Conservation (phyloP, 768 basidiomycete genomes). For the Mycena kentingensis region DNA sequence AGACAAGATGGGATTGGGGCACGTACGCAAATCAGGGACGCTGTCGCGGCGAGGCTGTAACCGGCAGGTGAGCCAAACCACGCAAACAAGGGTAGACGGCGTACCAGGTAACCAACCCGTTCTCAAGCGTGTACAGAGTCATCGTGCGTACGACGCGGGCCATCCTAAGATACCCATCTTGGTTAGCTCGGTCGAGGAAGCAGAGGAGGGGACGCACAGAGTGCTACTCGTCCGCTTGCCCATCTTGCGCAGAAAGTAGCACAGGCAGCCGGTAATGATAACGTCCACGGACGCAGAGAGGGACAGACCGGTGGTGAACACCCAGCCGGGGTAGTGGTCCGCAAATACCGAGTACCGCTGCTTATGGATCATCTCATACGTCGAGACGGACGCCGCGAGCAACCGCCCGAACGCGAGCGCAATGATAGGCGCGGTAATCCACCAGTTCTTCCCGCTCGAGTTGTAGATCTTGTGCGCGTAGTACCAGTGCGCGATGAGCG, state of each 20-base stretch:
- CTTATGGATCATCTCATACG: background rate
- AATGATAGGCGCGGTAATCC: conserved; percentile 19
- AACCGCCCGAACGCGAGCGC: background rate
- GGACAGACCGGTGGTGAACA: conserved; percentile 42
- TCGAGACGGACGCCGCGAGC: conserved; percentile 18
- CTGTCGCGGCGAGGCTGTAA: conserved; percentile 31
- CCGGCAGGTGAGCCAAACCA: background rate
- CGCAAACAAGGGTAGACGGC: conserved; percentile 2
- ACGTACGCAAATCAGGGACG: conserved; percentile 40
- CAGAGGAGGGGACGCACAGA: conserved; percentile 2
- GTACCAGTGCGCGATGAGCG: conserved; percentile 23
- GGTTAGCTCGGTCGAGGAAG: background rate
- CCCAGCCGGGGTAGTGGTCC: conserved; percentile 18
- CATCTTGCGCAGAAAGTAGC: conserved; percentile 32
- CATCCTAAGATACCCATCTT: conserved; percentile 24
- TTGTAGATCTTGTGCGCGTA: conserved; percentile 23
- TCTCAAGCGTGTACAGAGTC: conserved; percentile 40
- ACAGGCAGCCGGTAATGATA: conserved; percentile 35
- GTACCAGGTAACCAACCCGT: conserved; percentile 35
- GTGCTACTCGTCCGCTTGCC: conserved; percentile 18
- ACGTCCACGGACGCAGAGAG: conserved; percentile 39
- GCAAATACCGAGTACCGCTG: background rate
- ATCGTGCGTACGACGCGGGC: conserved; percentile 35
- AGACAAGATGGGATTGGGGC: background rate
- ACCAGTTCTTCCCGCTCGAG: conserved; percentile 22